These are phyloP conservation scores for Agaricus sinodeliciosus DNA, from an alignment of 768 basidiomycete genomes.

Conservation along the genomic window DNA sequence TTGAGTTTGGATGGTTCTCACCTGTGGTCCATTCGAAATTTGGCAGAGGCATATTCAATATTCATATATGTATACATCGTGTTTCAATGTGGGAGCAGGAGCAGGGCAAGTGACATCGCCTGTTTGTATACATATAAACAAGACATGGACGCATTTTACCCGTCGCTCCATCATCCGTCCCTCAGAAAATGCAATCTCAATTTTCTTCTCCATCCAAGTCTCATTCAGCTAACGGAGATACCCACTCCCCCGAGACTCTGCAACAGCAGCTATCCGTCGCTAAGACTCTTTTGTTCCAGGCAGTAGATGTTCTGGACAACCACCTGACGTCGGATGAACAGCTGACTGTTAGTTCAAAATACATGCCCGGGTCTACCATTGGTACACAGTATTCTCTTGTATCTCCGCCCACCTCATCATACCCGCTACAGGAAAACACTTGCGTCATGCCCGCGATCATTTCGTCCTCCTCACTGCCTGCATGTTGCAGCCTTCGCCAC, in stretches of 20 bases:
- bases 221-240: slow-evolving; percentile 16
- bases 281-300: slow-evolving; percentile 62
- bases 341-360: slow-evolving; percentile 60
- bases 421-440: slow-evolving; percentile 60
- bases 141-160: slow-evolving; percentile 18
- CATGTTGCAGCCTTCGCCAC: slow-evolving; percentile 34
- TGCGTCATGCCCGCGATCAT: slow-evolving; percentile 82
- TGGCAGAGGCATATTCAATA: slow-evolving; percentile 56
- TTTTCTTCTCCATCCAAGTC: slow-evolving; percentile 19
- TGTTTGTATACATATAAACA: slow-evolving; percentile 11
- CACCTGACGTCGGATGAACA: slow-evolving; percentile 63
- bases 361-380: slow-evolving; percentile 83
- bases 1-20: slow-evolving; percentile 70
- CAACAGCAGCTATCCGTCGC: slow-evolving; percentile 61
- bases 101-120: too few species aligned
- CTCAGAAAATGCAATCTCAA: slow-evolving; percentile 18
- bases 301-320: slow-evolving; percentile 63
- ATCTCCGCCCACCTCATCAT: slow-evolving; percentile 2
- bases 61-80: too few species aligned
- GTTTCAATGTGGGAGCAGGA: too few species aligned
- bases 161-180: not conserved
- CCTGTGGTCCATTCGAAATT: slow-evolving; percentile 72
- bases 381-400: slow-evolving; percentile 34
- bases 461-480: slow-evolving; percentile 62
- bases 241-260: slow-evolving; percentile 24